phyloP scores from a whole-genome alignment of 345 rosid species.

The Euphorbia tirucalli region DNA sequence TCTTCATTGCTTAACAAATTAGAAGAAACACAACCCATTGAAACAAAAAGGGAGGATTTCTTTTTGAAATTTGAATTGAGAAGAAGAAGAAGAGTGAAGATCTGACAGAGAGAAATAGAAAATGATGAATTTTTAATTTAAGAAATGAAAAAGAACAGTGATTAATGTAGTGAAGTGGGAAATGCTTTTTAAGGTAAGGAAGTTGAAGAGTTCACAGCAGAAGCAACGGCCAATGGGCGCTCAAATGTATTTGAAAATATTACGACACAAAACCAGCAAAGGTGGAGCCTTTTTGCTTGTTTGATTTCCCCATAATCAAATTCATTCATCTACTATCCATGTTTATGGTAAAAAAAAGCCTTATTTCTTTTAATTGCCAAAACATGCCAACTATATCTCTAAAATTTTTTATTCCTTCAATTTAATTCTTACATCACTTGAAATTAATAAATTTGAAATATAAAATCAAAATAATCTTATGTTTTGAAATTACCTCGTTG shows the following conservation, averaged over 20 bases:
- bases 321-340: neutral
- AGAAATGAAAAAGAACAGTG: too few relatives aligned
- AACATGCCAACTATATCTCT: too few relatives aligned
- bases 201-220: neutral
- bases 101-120: neutral
- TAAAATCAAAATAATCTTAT: too few relatives aligned
- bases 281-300: neutral
- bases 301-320: neutral
- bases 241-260: neutral
- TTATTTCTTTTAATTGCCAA: too few relatives aligned
- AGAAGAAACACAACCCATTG: conserved; percentile 96
- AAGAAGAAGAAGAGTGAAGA: neutral
- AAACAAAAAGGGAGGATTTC: neutral
- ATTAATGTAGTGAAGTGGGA: too few relatives aligned
- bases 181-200: too few relatives aligned
- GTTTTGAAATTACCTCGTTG: too few relatives aligned
- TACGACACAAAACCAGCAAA: neutral
- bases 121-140: too few relatives aligned
- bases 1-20: conserved; percentile 71
- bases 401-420: too few relatives aligned
- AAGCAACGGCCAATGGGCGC: neutral
- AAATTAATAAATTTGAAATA: too few relatives aligned
- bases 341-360: neutral
- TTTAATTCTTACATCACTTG: too few relatives aligned
- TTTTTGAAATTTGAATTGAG: conserved; percentile 11